These are phyloP conservation scores for Tirmania nivea DNA, from an alignment of 495 filamentous ascomycete genomes.

Conservation along the genomic window DNA sequence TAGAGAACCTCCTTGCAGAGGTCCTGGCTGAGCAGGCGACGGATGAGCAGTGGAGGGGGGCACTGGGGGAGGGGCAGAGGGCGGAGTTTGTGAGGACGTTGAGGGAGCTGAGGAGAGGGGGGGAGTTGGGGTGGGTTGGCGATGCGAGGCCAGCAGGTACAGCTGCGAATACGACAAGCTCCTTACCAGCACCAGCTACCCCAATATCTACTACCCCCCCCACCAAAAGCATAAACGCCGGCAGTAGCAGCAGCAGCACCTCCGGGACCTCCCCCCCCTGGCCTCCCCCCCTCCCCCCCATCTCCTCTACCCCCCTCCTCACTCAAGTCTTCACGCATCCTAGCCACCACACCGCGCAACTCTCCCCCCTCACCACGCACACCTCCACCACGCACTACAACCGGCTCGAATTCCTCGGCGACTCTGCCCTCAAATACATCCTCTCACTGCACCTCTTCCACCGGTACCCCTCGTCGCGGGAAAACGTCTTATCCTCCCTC, in stretches of 20 bases:
- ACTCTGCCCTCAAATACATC: slow-evolving; percentile 39
- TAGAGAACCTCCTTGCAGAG: neutral
- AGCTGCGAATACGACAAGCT: neutral
- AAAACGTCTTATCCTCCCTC: slow-evolving; percentile 17
- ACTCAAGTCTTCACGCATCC: slow-evolving; percentile 16
- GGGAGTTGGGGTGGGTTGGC: slow-evolving; percentile 11
- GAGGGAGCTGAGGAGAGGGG: slow-evolving; percentile 8
- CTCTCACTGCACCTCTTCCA: slow-evolving; percentile 31
- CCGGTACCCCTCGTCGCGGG: slow-evolving; percentile 13
- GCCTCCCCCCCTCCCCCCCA: slow-evolving; percentile 14
- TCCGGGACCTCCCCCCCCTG: neutral
- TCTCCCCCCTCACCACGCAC: slow-evolving; percentile 4
- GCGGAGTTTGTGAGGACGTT: slow-evolving; percentile 12
- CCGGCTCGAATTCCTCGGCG: slow-evolving; percentile 38
- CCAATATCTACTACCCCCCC: neutral
- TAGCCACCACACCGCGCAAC: slow-evolving; percentile 15
- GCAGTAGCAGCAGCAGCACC: neutral
- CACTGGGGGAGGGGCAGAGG: neutral
- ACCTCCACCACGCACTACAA: slow-evolving; percentile 21
- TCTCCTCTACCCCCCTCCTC: slow-evolving; percentile 7
- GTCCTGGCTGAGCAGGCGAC: neutral
- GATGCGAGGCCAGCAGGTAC: neutral
- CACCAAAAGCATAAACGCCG: neutral
- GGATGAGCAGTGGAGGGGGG: neutral
- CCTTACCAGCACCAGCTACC: neutral